These are phyloP conservation scores for Quercus rubra DNA, from an alignment of 306 rosid genomes.

Conservation along the genomic window DNA sequence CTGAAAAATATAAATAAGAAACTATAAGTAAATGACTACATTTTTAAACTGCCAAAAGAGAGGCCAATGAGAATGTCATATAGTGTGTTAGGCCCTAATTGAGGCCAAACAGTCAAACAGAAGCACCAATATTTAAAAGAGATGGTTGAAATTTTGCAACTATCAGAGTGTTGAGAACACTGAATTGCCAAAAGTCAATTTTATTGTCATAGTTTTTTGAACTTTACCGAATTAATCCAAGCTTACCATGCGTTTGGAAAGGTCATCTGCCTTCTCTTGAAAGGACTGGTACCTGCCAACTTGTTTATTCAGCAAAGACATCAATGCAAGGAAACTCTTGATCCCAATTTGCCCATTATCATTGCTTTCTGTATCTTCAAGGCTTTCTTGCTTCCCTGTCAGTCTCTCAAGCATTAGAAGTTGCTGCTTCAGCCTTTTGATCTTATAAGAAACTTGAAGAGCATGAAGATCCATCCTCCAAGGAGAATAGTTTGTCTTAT, in stretches of 20 bases:
- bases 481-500: conserved; percentile 23
- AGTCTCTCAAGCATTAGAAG: conserved; percentile 77
- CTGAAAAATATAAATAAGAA: conserved; percentile 43
- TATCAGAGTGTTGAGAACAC: neutral
- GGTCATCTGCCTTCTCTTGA: conserved; percentile 76
- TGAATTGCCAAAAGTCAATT: neutral
- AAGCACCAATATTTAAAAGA: neutral
- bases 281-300: conserved; percentile 74
- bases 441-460: conserved; percentile 86
- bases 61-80: neutral
- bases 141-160: neutral
- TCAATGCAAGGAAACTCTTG: conserved; percentile 48
- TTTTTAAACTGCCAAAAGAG: neutral
- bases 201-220: neutral
- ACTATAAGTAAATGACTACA: neutral
- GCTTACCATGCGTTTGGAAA: conserved; percentile 85
- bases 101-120: neutral
- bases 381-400: conserved; percentile 61
- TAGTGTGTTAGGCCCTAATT: neutral
- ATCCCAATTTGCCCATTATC: conserved; percentile 42
- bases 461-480: conserved; percentile 97
- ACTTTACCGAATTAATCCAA: neutral
- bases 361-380: conserved; percentile 34
- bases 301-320: conserved; percentile 71
- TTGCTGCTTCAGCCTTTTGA: conserved; percentile 92